These are phyloP conservation scores for Phytophthora lateralis DNA, from an alignment of 352 stramenopile genomes.

Conservation along the genomic window DNA sequence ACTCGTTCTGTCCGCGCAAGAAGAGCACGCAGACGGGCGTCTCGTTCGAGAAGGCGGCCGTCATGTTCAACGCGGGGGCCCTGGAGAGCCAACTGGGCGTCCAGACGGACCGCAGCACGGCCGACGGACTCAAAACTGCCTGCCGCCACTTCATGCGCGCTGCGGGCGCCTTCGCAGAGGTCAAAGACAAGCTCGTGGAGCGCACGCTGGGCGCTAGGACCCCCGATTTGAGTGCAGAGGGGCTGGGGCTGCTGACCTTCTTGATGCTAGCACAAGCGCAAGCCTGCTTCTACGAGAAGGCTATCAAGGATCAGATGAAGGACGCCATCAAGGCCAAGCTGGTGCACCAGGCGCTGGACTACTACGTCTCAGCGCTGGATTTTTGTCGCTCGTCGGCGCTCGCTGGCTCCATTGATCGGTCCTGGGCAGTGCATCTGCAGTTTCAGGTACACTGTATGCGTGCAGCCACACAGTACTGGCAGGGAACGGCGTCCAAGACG, in stretches of 20 bases:
- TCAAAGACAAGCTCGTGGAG: constrained; percentile 61
- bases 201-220: constrained; percentile 48
- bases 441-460: constrained; percentile 80
- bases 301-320: constrained; percentile 89
- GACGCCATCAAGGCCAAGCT: constrained; percentile 85
- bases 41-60: constrained; percentile 75
- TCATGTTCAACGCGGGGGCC: constrained; percentile 90
- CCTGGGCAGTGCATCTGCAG: constrained; percentile 66
- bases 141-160: constrained; percentile 88
- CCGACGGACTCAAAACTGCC: constrained; percentile 81
- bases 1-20: constrained; percentile 91
- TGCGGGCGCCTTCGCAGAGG: constrained; percentile 69
- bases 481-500: constrained; percentile 69
- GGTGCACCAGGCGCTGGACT: constrained; percentile 76
- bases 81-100: constrained; percentile 85
- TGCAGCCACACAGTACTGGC: constrained; percentile 80
- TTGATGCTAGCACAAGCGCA: constrained; percentile 88
- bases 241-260: constrained; percentile 66
- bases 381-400: constrained; percentile 61
- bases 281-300: constrained; percentile 93
- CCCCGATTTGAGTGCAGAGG: constrained; percentile 68
- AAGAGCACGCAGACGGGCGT: constrained; percentile 71
- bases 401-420: constrained; percentile 57
- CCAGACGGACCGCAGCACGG: constrained; percentile 72
- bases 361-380: constrained; percentile 62